These are phyloP conservation scores for Steccherinum ochraceum DNA, from an alignment of 768 basidiomycete genomes.

Conservation along the genomic window DNA sequence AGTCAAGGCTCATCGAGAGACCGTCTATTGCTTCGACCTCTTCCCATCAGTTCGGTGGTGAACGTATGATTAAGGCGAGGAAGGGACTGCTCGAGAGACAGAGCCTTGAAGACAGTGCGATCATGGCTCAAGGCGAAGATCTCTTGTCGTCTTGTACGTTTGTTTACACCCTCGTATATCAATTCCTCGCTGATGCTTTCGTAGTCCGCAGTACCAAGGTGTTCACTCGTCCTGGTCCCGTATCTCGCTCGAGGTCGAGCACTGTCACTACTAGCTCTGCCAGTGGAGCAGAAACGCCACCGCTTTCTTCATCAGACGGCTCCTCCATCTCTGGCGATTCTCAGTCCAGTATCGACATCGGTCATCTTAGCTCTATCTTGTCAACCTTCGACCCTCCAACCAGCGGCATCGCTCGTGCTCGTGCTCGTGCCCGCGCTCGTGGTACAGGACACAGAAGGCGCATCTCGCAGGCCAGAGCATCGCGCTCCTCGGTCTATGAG, in stretches of 20 bases:
- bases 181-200: not conserved
- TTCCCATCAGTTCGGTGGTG: constrained; percentile 59
- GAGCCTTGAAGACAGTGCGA: constrained; percentile 59
- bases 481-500: constrained; percentile 68
- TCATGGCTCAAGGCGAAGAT: constrained; percentile 66
- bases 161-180: not conserved
- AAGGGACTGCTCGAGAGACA: constrained; percentile 57
- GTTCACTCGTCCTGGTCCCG: constrained; percentile 53
- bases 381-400: constrained; percentile 47
- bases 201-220: constrained; percentile 39
- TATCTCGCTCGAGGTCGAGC: constrained; percentile 55
- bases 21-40: constrained; percentile 62
- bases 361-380: constrained; percentile 51
- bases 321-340: constrained; percentile 67
- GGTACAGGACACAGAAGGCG: constrained; percentile 70
- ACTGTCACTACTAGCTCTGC: constrained; percentile 51
- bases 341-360: constrained; percentile 71
- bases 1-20: constrained; percentile 48
- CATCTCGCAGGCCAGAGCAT: constrained; percentile 55
- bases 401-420: constrained; percentile 31
- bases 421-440: constrained; percentile 45
- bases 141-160: constrained; percentile 43
- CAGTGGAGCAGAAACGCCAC: constrained; percentile 66
- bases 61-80: constrained; percentile 61
- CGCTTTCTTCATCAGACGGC: constrained; percentile 61